These are phyloP conservation scores for Rhinocladiella similis DNA, from an alignment of 2,329 filamentous ascomycete genomes.

Conservation along the genomic window DNA sequence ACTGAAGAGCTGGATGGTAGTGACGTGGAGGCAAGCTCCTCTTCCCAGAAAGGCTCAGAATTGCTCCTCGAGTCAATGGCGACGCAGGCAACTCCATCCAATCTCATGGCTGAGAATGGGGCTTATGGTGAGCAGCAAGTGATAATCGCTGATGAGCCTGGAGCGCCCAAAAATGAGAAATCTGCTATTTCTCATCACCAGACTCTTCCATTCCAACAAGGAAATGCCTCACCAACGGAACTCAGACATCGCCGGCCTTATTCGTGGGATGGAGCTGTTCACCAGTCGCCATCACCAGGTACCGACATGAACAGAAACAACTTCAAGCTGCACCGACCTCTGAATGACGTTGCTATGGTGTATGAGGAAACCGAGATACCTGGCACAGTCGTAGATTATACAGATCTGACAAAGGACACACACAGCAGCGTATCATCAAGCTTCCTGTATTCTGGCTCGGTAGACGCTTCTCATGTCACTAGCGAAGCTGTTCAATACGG, in stretches of 20 bases:
- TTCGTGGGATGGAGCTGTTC: not conserved
- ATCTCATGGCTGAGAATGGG: not conserved
- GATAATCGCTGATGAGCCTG: no score
- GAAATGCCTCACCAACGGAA: not conserved
- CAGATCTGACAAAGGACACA: no score
- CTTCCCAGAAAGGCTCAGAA: not conserved
- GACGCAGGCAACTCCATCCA: not conserved
- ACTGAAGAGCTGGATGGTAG: not conserved
- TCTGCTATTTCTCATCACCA: no score
- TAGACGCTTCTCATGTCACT: no score
- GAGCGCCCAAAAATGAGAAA: no score
- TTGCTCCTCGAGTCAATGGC: not conserved
- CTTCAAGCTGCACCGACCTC: not conserved
- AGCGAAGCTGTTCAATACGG: no score
- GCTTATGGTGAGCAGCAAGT: not conserved
- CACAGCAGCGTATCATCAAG: no score
- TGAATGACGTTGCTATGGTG: not conserved
- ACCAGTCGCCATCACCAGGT: not conserved
- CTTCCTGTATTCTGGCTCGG: no score
- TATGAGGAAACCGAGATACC: no score
- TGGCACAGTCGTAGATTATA: no score
- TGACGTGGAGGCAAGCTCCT: not conserved
- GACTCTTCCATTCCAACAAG: not conserved
- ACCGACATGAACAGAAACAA: not conserved
- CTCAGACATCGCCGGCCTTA: not conserved